Base-by-base conservation (phyloP, 2,329 filamentous ascomycete species). In the Pezicula neosporulosa region DNA sequence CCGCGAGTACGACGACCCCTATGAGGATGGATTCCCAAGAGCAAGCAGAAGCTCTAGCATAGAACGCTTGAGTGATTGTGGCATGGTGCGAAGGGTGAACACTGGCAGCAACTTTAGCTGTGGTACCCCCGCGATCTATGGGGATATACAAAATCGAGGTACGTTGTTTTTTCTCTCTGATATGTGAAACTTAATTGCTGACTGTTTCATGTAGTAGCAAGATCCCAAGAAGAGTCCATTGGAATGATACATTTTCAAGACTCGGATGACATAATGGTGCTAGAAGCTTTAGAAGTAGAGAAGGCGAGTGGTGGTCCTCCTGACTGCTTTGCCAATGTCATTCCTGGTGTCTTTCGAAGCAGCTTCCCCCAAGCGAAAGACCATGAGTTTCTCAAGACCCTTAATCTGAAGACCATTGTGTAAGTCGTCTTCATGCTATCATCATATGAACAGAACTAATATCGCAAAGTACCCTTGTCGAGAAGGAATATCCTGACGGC, bases 331-430 rank as follows among this genome's bases (percentile, higher is more conserved):
- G 89, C 87, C 16, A 72, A 83, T 27, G 86, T 96, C 18, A 72
- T 86, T 18, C 80, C 84, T 6, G 85, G 86, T 8, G 77, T 97
- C 27, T 96, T 90, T 66, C 82, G 92, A 48, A 93, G 89, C 68
- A 87, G 86, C 58, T 96, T 91, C 65, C 92, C 92, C 3, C 74
- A 83, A 55, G 69, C 77, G 5, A 78, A 85, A 51, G 86, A 96
- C 63, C 87, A 88, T 56, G 74, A 75, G 3, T 93, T 88, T 63
- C 72, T 96, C 49, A 73, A 79, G 60, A 75, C 73, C 24, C 74
- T 96, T 46, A 75, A 81, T 10, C 73, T 97, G 55, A 91, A 89
- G 72, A 93, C 87, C 15, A 85, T 96, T 52, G 77, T 96, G 83
- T 90, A 75, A 68, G 83, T 72, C 18, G 5, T 19, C 39, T 12